phyloP scores from a whole-genome alignment of 345 rosid genomes.

The Eucalyptus paniculata region DNA sequence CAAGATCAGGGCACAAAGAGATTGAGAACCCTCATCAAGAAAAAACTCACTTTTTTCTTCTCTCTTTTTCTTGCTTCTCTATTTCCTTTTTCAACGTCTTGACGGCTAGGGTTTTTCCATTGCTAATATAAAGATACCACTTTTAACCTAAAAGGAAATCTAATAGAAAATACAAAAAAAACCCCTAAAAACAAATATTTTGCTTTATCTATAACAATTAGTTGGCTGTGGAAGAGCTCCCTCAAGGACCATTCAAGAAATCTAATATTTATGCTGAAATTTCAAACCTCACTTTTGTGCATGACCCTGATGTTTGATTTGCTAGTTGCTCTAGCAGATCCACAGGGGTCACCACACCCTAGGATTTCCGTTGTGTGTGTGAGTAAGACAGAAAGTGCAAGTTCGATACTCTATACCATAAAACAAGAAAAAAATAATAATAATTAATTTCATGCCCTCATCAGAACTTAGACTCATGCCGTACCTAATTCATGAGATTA shows the following conservation, averaged over 20 bases:
- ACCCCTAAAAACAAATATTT: no score
- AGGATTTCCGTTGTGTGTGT: neutral
- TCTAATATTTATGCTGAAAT: neutral
- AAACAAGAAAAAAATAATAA: no score
- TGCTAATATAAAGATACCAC: no score
- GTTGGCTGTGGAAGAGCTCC: neutral
- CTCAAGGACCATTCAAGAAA: neutral
- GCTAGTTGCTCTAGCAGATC: neutral
- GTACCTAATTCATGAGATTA: rapidly evolving
- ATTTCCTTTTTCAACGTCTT: no score
- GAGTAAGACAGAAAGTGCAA: neutral
- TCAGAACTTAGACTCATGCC: rapidly evolving
- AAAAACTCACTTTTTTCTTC: no score
- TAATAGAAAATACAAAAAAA: no score
- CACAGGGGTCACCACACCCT: neutral
- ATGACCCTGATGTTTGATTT: neutral
- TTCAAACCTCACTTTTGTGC: neutral
- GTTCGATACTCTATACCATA: neutral
- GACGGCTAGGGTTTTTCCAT: no score
- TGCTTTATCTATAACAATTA: no score
- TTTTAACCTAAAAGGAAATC: no score
- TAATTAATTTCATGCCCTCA: neutral
- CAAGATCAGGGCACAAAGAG: no score
- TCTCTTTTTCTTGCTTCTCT: no score
- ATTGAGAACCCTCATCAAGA: no score